These are phyloP conservation scores for Biscogniauxia marginata DNA, from an alignment of 2,329 filamentous ascomycete genomes.

Conservation along the genomic window DNA sequence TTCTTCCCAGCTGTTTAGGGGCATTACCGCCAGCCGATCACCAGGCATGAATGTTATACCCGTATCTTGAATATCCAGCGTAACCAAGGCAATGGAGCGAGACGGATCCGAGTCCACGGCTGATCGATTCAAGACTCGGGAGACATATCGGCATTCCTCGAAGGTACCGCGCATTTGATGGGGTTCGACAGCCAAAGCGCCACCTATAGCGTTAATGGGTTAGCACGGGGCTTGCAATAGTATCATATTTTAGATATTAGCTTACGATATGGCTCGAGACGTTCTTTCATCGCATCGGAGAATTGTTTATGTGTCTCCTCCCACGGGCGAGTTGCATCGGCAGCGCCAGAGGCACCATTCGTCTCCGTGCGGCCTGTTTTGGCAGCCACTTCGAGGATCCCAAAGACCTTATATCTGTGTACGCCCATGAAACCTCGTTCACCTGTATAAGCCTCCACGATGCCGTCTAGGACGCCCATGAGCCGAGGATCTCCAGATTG, in stretches of 20 bases:
- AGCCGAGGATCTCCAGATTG: slow-evolving; percentile 48
- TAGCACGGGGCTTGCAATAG: neutral
- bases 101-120: slow-evolving; percentile 46
- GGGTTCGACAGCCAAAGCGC: slow-evolving; percentile 46
- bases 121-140: slow-evolving; percentile 43
- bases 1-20: slow-evolving; percentile 53
- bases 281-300: slow-evolving; percentile 54
- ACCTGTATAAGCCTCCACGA: slow-evolving; percentile 54
- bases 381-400: slow-evolving; percentile 52
- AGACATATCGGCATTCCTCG: slow-evolving; percentile 51
- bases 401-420: slow-evolving; percentile 57
- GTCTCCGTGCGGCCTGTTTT: slow-evolving; percentile 54
- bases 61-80: slow-evolving; percentile 50
- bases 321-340: slow-evolving; percentile 44
- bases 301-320: slow-evolving; percentile 51
- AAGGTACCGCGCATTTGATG: slow-evolving; percentile 55
- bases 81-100: slow-evolving; percentile 48
- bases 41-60: slow-evolving; percentile 54
- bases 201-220: slow-evolving; percentile 21
- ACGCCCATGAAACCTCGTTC: slow-evolving; percentile 57
- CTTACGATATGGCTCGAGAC: slow-evolving; percentile 46
- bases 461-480: slow-evolving; percentile 53
- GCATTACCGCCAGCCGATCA: slow-evolving; percentile 54
- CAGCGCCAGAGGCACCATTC: slow-evolving; percentile 48
- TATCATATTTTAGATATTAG: slow-evolving; percentile 1